Evolutionary conservation across 2,329 filamentous ascomycete species (phyloP), one percentile per base, ranked within the genome.

Genomic region (Phialophora verrucosa): DNA sequence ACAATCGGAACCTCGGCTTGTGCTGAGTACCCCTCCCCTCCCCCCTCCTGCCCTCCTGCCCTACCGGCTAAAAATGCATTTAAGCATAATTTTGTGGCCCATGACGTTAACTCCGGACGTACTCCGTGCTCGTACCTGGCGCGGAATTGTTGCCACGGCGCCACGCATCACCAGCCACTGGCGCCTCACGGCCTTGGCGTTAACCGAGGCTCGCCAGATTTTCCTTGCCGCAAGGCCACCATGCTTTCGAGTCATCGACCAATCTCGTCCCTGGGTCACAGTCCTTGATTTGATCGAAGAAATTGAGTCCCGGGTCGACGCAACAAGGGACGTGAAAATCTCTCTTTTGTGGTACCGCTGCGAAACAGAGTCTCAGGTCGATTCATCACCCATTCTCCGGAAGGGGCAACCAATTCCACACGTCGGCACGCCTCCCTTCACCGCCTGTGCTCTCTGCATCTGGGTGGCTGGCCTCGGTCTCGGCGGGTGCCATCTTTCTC

Each of bases 181-280:
- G 1, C 14, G 27, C 12, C 27, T 35, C 32, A 59, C 23, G 27
- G n/a, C 14, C 58, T 59, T 59, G 49, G 49, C 49, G 25, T 38
- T 42, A 61, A 47, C 59, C 59, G 59, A 61, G 59, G 59, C 59
- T 61, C 59, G 17, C 51, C 12, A 31, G 20, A 54, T 42, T 61
- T 61, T 61, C 53, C 1, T 51, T 27, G 42, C 23, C 11, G 44
- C 58, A 53, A 61, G 44, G 59, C 29, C 47, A 25, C 44, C 51
- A 32, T n/a, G 11, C 12, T 31, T n/a, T n/a, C 17, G 53, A 55
- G 14, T 35, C 53, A 29, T 51, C n/a, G 23, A 29, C 59, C 49
- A 61, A 54, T 42, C 47, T 42, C 47, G 27, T 61, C 31, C 17
- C 47, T 12, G 12, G n/a, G 10, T 32, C 23, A 5, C 49, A 38